These are phyloP conservation scores for Mycena latifolia DNA, from an alignment of 768 basidiomycete species.

Conservation along the genomic window DNA sequence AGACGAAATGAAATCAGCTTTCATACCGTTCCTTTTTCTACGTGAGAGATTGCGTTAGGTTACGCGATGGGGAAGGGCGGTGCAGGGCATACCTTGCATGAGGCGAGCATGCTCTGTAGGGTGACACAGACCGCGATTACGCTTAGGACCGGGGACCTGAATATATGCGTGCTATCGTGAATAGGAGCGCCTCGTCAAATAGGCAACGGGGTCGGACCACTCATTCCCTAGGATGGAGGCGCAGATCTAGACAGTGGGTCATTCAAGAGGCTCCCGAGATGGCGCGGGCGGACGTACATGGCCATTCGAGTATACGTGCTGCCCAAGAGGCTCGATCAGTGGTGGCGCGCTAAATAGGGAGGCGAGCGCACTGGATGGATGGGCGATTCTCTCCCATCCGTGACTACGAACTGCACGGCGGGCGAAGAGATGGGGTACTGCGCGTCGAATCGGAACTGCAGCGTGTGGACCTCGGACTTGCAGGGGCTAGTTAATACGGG, in stretches of 20 bases:
- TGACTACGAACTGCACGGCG: conserved; percentile 87
- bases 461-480: conserved; percentile 81
- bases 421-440: conserved; percentile 91
- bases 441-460: conserved; percentile 86
- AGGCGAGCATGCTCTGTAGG: conserved; percentile 92
- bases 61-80: conserved; percentile 45
- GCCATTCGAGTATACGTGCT: conserved; percentile 92
- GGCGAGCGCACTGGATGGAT: conserved; percentile 76
- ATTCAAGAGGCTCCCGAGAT: conserved; percentile 29
- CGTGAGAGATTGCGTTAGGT: conserved; percentile 26
- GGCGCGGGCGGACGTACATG: conserved; percentile 64
- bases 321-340: conserved; percentile 28
- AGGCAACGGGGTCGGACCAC: conserved; percentile 60
- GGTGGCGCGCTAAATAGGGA: conserved; percentile 14
- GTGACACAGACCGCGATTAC: conserved; percentile 87
- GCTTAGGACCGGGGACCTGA: conserved; percentile 83
- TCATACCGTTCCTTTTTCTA: conserved; percentile 75
- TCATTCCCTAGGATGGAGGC: conserved; percentile 91
- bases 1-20: conserved; percentile 3
- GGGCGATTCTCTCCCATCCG: conserved; percentile 73
- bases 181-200: conserved; percentile 6
- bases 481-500: background rate
- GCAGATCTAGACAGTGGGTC: conserved; percentile 70
- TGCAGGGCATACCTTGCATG: conserved; percentile 73
- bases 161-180: background rate